Conservation (phyloP, 2,329 filamentous ascomycete genomes). For the Phialocephala subalpina region DNA sequence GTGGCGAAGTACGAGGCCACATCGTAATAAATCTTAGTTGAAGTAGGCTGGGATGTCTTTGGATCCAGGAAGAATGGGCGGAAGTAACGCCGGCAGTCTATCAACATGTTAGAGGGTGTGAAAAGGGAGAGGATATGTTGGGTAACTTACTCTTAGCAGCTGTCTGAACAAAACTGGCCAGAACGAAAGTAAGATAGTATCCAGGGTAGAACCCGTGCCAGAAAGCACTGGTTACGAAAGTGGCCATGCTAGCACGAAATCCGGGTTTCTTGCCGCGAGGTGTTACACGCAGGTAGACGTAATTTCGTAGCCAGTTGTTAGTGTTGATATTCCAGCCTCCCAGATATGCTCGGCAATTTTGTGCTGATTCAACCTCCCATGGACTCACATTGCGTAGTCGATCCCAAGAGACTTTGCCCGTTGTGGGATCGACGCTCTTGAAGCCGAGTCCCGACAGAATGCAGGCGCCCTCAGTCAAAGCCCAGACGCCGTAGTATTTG, state of each 20-base stretch:
- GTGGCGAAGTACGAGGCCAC: conserved; percentile 77
- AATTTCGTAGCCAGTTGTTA: conserved; percentile 95
- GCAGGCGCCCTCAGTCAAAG: conserved; percentile 89
- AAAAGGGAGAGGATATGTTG: neutral
- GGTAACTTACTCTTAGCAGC: conserved; percentile 83
- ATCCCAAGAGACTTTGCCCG: conserved; percentile 88
- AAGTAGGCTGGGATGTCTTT: conserved; percentile 71
- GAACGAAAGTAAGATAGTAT: conserved; percentile 90
- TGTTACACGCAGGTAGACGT: conserved; percentile 93
- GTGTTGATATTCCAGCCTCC: conserved; percentile 99
- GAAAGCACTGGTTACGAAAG: conserved; percentile 91
- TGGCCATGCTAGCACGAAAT: conserved; percentile 92
- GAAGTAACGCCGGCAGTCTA: conserved; percentile 87
- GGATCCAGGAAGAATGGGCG: conserved; percentile 93
- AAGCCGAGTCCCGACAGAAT: conserved; percentile 94
- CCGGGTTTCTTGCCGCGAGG: conserved; percentile 96
- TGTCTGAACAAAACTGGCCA: conserved; percentile 92
- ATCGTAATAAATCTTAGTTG: conserved; percentile 88
- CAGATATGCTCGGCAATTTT: conserved; percentile 92
- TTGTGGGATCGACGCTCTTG: conserved; percentile 87
- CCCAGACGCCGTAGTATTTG: conserved; percentile 98
- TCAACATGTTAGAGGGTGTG: conserved; percentile 28
- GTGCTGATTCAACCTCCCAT: conserved; percentile 84
- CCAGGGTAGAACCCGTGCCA: conserved; percentile 99
- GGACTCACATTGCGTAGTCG: conserved; percentile 90